phyloP scores from a whole-genome alignment of 1,284 basidiomycete species.

The Mycosarcoma maydis region DNA sequence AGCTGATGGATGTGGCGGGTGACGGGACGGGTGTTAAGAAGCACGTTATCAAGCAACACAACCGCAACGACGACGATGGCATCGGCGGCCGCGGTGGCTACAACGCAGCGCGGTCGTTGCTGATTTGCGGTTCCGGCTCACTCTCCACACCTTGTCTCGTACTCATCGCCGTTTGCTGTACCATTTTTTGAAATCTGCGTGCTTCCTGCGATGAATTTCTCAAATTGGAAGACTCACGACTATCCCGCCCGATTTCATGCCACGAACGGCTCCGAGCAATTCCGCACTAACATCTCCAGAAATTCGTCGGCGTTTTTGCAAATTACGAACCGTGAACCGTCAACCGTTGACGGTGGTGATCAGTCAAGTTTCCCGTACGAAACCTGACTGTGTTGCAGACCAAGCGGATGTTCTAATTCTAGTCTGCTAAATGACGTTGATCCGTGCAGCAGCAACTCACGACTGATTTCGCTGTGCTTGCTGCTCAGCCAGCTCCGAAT shows the following conservation, averaged over 20 bases:
- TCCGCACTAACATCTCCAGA: slow-evolving; percentile 24
- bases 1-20: slow-evolving; percentile 7
- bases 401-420: not conserved
- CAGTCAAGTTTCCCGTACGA: no score
- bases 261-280: slow-evolving; percentile 26
- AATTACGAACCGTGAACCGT: not conserved
- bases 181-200: not conserved
- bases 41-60: not conserved
- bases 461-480: not conserved
- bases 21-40: slow-evolving; percentile 5
- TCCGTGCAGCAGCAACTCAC: slow-evolving; percentile 34
- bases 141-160: not conserved
- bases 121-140: slow-evolving; percentile 18
- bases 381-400: no score
- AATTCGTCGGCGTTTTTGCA: not conserved
- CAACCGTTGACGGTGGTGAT: no score
- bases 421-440: slow-evolving; percentile 38
- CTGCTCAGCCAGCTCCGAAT: not conserved
- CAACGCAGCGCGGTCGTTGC: not conserved
- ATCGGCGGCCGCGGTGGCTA: no score
- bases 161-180: slow-evolving; percentile 4
- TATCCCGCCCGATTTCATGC: slow-evolving; percentile 2
- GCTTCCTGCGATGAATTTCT: slow-evolving; percentile 9
- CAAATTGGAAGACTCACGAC: not conserved
- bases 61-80: slow-evolving; percentile 8